Conservation (phyloP, 169 alveolate genomes). For the Sarcocystis neurona region DNA sequence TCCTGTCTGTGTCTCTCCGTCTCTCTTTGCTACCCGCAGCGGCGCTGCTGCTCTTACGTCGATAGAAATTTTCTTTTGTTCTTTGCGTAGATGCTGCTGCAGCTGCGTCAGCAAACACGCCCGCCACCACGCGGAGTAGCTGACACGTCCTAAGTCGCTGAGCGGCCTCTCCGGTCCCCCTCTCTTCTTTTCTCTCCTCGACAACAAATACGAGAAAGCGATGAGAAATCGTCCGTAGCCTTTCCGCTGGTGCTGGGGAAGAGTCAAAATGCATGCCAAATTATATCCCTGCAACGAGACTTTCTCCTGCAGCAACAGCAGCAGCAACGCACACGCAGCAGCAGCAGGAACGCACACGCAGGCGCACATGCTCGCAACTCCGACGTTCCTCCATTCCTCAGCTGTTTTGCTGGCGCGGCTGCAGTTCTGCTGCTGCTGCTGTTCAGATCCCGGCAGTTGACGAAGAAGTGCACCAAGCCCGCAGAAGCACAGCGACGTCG, state of each 20-base stretch:
- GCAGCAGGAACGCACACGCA: too few species aligned
- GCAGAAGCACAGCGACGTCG: too few species aligned
- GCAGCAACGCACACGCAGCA: neutral
- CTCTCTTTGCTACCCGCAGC: constrained; percentile 29
- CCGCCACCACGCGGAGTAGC: constrained; percentile 80
- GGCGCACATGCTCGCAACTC: too few species aligned
- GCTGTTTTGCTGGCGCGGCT: too few species aligned
- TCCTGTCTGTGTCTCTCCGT: too few species aligned
- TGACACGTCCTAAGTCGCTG: constrained; percentile 94
- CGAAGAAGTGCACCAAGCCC: too few species aligned
- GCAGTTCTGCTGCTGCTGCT: too few species aligned
- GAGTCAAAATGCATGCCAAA: constrained; percentile 75
- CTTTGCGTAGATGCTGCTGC: neutral
- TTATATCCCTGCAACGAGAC: constrained; percentile 80
- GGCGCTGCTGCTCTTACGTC: constrained; percentile 36
- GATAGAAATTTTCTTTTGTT: neutral
- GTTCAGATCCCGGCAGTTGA: too few species aligned
- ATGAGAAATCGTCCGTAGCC: constrained; percentile 89
- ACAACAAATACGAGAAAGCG: constrained; percentile 87
- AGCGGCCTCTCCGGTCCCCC: constrained; percentile 99
- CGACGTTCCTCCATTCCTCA: too few species aligned
- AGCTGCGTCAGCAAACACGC: constrained; percentile 38
- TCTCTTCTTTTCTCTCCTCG: constrained; percentile 87
- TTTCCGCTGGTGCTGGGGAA: constrained; percentile 83
- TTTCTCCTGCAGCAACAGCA: constrained; percentile 73